Base-by-base conservation (phyloP, 805 yeast species). In the Candida wancherniae region DNA sequence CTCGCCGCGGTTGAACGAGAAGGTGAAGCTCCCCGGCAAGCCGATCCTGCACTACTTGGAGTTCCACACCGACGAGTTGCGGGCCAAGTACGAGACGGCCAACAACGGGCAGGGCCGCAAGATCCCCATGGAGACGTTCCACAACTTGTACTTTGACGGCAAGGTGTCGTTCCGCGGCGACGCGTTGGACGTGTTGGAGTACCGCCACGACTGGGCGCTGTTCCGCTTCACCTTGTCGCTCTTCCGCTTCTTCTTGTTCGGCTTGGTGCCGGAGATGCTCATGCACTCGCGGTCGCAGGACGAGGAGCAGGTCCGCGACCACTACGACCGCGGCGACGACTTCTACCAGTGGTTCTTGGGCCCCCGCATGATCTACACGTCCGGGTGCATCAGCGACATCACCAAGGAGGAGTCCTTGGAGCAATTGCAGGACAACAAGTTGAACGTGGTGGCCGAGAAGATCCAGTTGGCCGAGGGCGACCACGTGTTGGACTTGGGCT, bases 301-400 rank as follows among this genome's bases (percentile, higher is more conserved):
- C 57, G 96, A 86, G 67, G 96, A 86, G 63, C 96, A 86, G 63
- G 96, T 86, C 35, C 78, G 95, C 61, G 95, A 83, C 52, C 95
- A 86, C 65, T 86, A 86, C 59, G 96, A 87, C 68, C 83, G 96
- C 49, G 95, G 96, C 60, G 95, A 86, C 55, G 95, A 87, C 61
- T 86, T 86, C 62, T 87, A 87, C 73, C 65, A 87, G 34, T 86
- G 94, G 94, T 86, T 86, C 69, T 68, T 86, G 48, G 96, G 95
- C 39, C 92, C 94, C 41, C 78, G 95, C 62, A 86, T 86, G 95
- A 72, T 87, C 57, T 87, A 86, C 67, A 87, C 96, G 21, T 78
- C 90, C 14, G 95, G 96, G 54, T 66, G 84, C 32, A 78, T 87
- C 51, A 56, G 75, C 40, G 94, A 86, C 57, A 80, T 77, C 50